Evolutionary conservation across 2,329 filamentous ascomycete species (phyloP), one percentile per base, ranked within the genome.

Genomic region (Hirsutella thompsonii): DNA sequence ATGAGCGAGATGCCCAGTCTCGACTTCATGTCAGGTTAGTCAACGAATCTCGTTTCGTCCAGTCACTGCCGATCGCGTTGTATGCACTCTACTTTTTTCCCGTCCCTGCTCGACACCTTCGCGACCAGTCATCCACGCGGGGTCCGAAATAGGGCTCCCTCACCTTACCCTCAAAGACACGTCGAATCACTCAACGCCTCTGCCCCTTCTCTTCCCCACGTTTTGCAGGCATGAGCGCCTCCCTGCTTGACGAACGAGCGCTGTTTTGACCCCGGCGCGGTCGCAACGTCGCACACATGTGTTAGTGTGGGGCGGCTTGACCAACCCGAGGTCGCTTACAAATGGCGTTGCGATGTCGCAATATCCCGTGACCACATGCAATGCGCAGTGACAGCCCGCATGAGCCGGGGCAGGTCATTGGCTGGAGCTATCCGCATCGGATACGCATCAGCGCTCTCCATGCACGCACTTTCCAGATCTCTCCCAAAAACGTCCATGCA

Each of bases 331-430:
- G 57, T 50, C 47, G 57, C 60, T 62, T 60, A 62, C 63, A 65
- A 69, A 66, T 67, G 57, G 56, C 50, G 23, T 51, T 55, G 51
- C 59, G 65, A 77, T 77, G 71, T 67, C 70, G 74, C 70, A 68
- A 78, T 77, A 71, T 59, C 72, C 65, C 72, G 72, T 76, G 73
- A 76, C 21, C 4, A 14, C 14, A 67, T 26, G 23, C 36, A 29
- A 36, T 36, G 18, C 34, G 34, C n/a, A 19, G 16, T 34, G 32
- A 8, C 18, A 16, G 32, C 8, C 32, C 5, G 14, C 32, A 33
- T 3, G 6, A 8, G 8, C 13, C 32, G 14, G 14, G 4, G n/a
- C 9, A 11, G 20, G 37, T 20, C 37, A 38, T 30, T 30, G n/a
- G 21, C 9, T 13, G 14, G 3, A 28, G 36, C 21, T 18, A 18